Evolutionary conservation across 139 green algal genomes (phyloP).

Genomic region (Closterium sp.): DNA sequence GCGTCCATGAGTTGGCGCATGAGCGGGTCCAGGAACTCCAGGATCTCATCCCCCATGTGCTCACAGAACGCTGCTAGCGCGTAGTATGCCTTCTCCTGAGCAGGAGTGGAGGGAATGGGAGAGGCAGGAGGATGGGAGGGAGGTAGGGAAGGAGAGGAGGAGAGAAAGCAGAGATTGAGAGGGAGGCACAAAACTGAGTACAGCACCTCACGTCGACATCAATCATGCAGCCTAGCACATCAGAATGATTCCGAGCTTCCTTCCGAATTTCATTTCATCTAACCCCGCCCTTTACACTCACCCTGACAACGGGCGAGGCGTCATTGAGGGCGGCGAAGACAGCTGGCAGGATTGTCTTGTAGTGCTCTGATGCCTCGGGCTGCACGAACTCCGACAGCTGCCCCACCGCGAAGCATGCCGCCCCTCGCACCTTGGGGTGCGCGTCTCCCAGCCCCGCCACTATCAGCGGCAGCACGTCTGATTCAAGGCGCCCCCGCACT

Average conservation of each 20-base stretch:
- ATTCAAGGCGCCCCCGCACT: conserved; percentile 52
- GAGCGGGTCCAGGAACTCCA: conserved; percentile 63
- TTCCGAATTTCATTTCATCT: too few species aligned
- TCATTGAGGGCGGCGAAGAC: conserved; percentile 55
- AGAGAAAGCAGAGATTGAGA: not conserved
- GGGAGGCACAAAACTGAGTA: too few species aligned
- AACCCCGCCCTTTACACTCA: not conserved
- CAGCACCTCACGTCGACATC: too few species aligned
- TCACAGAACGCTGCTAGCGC: conserved; percentile 75
- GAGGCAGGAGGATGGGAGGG: not conserved
- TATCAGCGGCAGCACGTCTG: conserved; percentile 53
- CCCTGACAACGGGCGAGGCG: not conserved
- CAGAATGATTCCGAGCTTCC: too few species aligned
- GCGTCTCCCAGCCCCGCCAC: conserved; percentile 55
- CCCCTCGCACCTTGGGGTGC: conserved; percentile 57
- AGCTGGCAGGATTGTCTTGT: conserved; percentile 52
- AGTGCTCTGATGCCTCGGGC: conserved; percentile 66
- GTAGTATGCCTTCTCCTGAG: conserved; percentile 63
- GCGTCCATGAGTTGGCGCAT: conserved; percentile 60
- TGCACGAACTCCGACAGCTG: conserved; percentile 72
- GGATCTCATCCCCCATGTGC: conserved; percentile 61
- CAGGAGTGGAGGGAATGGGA: not conserved
- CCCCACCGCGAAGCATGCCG: conserved; percentile 69
- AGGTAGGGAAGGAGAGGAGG: not conserved
- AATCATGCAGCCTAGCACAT: too few species aligned